Percentiles rank a stretch among this genome's conserved stretches.
Conservation (phyloP, 441 rosid genomes). For the Isatis lusitanica region DNA sequence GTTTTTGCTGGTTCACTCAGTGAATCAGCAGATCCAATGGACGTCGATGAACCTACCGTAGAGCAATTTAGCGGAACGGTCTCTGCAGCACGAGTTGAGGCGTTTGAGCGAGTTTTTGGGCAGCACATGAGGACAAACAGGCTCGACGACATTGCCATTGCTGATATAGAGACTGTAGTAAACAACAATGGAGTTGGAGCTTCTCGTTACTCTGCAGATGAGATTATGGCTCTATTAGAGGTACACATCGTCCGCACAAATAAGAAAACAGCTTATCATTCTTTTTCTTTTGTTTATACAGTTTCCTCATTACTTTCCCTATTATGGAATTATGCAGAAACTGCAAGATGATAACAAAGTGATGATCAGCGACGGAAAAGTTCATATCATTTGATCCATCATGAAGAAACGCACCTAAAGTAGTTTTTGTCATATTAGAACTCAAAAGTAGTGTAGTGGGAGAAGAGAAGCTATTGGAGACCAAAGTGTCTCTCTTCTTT, state of each 20-base stretch:
- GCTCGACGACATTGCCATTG: slow-evolving; percentile 67
- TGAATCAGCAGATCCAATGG: slow-evolving; percentile 67
- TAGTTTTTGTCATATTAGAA: not conserved
- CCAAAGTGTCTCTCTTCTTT: not conserved
- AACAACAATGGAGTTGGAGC: slow-evolving; percentile 48
- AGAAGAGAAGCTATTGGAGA: not conserved
- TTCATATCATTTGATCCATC: slow-evolving; percentile 68
- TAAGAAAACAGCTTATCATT: not conserved
- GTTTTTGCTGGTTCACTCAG: slow-evolving; percentile 36
- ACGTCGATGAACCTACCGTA: slow-evolving; percentile 61
- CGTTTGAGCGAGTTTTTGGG: slow-evolving; percentile 70
- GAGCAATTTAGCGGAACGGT: slow-evolving; percentile 47
- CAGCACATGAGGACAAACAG: slow-evolving; percentile 79
- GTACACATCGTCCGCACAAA: slow-evolving; percentile 37
- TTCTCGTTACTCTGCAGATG: slow-evolving; percentile 54
- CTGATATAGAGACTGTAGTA: slow-evolving; percentile 67
- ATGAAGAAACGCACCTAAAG: not conserved
- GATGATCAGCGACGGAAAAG: slow-evolving; percentile 78
- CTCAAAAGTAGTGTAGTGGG: not conserved
- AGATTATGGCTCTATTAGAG: slow-evolving; percentile 72
- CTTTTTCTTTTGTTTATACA: not conserved
- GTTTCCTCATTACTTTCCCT: not conserved
- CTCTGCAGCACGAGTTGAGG: slow-evolving; percentile 69
- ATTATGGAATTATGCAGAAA: slow-evolving; percentile 53
- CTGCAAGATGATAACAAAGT: slow-evolving; percentile 90